These are phyloP conservation scores for Trichoderma sp. DNA, from an alignment of 2,329 filamentous ascomycete species.

Conservation along the genomic window DNA sequence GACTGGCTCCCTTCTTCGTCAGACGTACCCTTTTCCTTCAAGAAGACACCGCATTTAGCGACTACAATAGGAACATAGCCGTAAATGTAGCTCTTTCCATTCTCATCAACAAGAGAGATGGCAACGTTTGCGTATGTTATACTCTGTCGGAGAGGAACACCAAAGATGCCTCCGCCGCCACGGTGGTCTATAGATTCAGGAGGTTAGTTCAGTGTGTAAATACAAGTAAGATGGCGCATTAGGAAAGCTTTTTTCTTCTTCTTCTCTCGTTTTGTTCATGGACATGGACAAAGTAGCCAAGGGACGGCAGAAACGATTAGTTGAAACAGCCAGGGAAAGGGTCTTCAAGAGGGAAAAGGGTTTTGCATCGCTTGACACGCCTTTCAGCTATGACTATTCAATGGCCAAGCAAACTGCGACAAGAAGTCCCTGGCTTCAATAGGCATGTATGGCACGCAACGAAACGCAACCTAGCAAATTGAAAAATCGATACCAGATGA, in stretches of 20 bases:
- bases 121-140: constrained; percentile 98
- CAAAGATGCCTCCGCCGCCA: constrained; percentile 80
- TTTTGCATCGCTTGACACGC: constrained; percentile 24
- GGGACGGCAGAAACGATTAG: not conserved
- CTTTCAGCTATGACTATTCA: constrained; percentile 2
- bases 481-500: constrained; percentile 20
- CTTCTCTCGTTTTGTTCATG: not conserved
- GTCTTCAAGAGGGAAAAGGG: not conserved
- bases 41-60: constrained; percentile 93
- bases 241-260: not conserved
- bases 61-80: constrained; percentile 98
- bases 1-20: not conserved
- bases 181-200: constrained; percentile 45
- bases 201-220: not conserved
- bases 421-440: constrained; percentile 10
- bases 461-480: constrained; percentile 17
- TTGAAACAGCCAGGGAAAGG: not conserved
- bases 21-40: constrained; percentile 91
- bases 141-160: constrained; percentile 87
- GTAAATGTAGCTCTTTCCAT: constrained; percentile 95
- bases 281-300: not conserved
- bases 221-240: not conserved
- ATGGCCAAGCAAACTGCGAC: constrained; percentile 6
- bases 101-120: constrained; percentile 90
- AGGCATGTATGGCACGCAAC: constrained; percentile 11